phyloP scores from a whole-genome alignment of 2,329 filamentous ascomycete species.

The Botrytis deweyae region DNA sequence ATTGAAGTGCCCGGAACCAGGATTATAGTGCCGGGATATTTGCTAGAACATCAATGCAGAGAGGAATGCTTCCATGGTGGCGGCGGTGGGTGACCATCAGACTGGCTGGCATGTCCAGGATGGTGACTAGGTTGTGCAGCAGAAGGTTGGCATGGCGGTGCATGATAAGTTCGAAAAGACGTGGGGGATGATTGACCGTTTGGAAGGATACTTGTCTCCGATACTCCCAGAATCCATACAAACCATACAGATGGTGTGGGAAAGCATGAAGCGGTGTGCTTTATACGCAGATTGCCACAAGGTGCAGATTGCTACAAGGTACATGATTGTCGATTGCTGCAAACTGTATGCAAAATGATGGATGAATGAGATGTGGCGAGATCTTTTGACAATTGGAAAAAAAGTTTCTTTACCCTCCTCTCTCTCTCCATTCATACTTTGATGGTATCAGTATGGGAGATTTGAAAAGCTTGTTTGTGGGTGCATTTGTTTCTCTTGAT shows the following conservation, averaged over 20 bases:
- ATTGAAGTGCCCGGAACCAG: constrained; percentile 31
- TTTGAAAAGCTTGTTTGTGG: neutral
- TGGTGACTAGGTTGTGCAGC: constrained; percentile 1
- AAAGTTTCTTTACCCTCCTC: neutral
- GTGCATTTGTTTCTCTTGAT: neutral
- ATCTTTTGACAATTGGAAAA: constrained; percentile 5
- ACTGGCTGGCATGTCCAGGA: neutral
- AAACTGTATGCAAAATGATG: constrained; percentile 1
- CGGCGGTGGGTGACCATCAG: neutral
- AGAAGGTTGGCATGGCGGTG: constrained; percentile 12
- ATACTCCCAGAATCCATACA: neutral
- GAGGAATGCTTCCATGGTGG: neutral
- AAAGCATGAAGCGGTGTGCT: constrained; percentile 4
- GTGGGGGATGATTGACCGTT: constrained; percentile 9
- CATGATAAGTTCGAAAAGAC: neutral
- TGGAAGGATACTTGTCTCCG: constrained; percentile 3
- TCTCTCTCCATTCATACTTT: neutral
- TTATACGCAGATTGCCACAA: neutral
- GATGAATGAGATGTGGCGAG: neutral
- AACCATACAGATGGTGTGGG: neutral
- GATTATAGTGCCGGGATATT: constrained; percentile 25
- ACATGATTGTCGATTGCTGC: neutral
- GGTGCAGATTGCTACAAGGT: neutral
- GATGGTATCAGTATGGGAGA: neutral
- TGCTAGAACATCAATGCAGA: constrained; percentile 12